Conservation (phyloP, 768 basidiomycete genomes). For the Collybiopsis luxurians region DNA sequence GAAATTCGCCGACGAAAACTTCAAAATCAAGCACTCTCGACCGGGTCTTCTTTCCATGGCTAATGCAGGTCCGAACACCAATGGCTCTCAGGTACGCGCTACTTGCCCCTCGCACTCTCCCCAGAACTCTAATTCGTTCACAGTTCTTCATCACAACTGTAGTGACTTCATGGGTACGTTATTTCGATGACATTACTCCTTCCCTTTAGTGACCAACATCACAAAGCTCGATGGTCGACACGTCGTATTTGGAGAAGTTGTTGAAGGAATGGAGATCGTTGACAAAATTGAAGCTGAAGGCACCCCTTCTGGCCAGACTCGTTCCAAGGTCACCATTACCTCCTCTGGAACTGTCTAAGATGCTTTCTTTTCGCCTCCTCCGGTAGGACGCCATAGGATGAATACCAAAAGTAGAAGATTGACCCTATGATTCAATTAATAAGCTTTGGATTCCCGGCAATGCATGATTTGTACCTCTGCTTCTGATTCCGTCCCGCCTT, state of each 20-base stretch:
- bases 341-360: slow-evolving; percentile 49
- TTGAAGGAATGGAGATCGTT: slow-evolving; percentile 60
- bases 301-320: slow-evolving; percentile 35
- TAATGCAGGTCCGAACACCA: slow-evolving; percentile 79
- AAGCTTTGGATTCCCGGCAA: no score
- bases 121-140: slow-evolving; percentile 1
- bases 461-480: no score
- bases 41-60: slow-evolving; percentile 75
- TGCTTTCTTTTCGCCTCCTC: neutral
- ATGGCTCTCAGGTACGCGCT: slow-evolving; percentile 49
- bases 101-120: slow-evolving; percentile 23
- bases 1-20: slow-evolving; percentile 85
- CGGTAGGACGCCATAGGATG: no score
- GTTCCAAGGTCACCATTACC: slow-evolving; percentile 48
- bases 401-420: neutral
- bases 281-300: slow-evolving; percentile 42
- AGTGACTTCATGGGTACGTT: slow-evolving; percentile 46
- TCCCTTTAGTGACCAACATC: slow-evolving; percentile 39
- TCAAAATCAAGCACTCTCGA: slow-evolving; percentile 69
- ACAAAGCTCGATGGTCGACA: slow-evolving; percentile 68
- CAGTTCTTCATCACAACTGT: slow-evolving; percentile 91
- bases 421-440: neutral
- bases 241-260: slow-evolving; percentile 85
- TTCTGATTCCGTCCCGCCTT: no score
- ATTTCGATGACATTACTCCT: slow-evolving; percentile 61